Percentiles rank a stretch among this genome's conserved stretches.
These are phyloP conservation scores for Nosema muscidifuracis DNA, from an alignment of 371 early-diverging fungal species.

Conservation along the genomic window DNA sequence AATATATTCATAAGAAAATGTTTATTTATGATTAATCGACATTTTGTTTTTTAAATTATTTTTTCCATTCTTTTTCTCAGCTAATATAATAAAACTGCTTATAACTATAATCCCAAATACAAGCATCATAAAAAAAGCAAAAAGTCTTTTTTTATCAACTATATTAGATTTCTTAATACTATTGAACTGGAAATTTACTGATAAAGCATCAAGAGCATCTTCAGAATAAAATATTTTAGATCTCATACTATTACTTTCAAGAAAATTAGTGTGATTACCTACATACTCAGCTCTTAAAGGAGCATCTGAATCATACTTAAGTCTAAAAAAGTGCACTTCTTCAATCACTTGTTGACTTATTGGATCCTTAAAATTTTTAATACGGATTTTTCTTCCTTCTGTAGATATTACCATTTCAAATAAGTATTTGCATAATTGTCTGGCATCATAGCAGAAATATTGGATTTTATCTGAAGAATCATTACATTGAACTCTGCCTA, in stretches of 20 bases:
- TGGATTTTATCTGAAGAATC: slow-evolving; percentile 1
- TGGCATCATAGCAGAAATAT: slow-evolving; percentile 62
- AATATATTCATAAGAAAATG: too few relatives aligned
- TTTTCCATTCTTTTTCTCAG: slow-evolving; percentile 24
- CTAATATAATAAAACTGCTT: slow-evolving; percentile 21
- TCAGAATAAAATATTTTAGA: slow-evolving; percentile 62
- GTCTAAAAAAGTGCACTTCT: slow-evolving; percentile 62
- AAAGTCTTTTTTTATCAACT: slow-evolving; percentile 39
- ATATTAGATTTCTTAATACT: slow-evolving; percentile 39
- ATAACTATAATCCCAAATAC: slow-evolving; percentile 29
- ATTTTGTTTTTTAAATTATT: background rate
- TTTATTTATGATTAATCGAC: background rate
- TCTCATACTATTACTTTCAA: slow-evolving; percentile 61
- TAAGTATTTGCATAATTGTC: slow-evolving; percentile 63
- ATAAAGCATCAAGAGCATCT: slow-evolving; percentile 62
- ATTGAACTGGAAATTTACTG: slow-evolving; percentile 63
- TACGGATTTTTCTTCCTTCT: slow-evolving; percentile 61
- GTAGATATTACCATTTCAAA: slow-evolving; percentile 65
- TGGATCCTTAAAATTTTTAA: slow-evolving; percentile 63
- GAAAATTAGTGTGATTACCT: slow-evolving; percentile 61
- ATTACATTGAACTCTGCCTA: slow-evolving; percentile 48
- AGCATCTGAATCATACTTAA: slow-evolving; percentile 58
- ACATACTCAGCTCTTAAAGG: slow-evolving; percentile 59
- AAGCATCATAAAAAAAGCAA: slow-evolving; percentile 35
- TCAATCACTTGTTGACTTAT: slow-evolving; percentile 53